Base-by-base conservation (phyloP, 805 yeast genomes). In the Nematodospora valgi region DNA sequence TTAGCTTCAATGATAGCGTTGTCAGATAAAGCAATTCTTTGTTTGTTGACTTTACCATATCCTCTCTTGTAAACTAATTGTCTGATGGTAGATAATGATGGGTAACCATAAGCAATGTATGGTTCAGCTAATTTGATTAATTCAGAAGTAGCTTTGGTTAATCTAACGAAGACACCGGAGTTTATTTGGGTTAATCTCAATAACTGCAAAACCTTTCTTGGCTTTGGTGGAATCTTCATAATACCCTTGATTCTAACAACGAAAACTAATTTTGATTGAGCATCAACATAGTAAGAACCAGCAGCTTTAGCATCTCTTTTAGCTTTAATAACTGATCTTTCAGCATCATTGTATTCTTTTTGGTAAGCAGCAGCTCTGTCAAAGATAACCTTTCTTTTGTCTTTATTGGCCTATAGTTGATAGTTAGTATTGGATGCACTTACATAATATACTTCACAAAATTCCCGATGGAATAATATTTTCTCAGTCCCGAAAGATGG, bases 161-260 rank as follows among this genome's bases (percentile, higher is more conserved):
- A 82, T 74, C 83, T 87, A 64, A 87, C 94, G 64, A 87, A 87
- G 51, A 85, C 93, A 81, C 91, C 96, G 60, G 93, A 78, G 80
- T 87, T 87, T 72, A 87, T 85, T 78, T 86, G 95, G 67, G 81
- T 78, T 72, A 87, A 81, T 80, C 96, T 83, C 71, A 86, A 78
- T 68, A 88, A 80, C 75, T 84, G 96, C 70, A 87, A 72, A 61
- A 89, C 95, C 86, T 89, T 89, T 86, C 96, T 88, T 81, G 96
- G 96, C 84, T 89, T 89, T 64, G 97, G 96, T 65, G 96, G 86
- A 60, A 89, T 87, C 84, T 88, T 89, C 89, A 78, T 85, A 72
- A 89, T 86, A 89, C 97, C 97, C 91, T 89, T 89, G 82, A 89
- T 89, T 84, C 98, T 87, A 71, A 89, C 80, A 64, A 89, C 95